These are phyloP conservation scores for Daucus carota DNA, from an alignment of 129 eudicot genomes.

Conservation along the genomic window DH1_v3.0 NC_030381.2:37229501-37230000, in stretches of 20 bases:
- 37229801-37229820: constrained; percentile 52
- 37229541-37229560: not conserved
- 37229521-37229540: not conserved
- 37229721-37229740: not conserved
- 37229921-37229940: constrained; percentile 10
- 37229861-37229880: constrained; percentile 53
- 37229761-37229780: not conserved
- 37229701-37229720: not conserved
- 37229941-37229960: not conserved
- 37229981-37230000: not conserved
- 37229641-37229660: not conserved
- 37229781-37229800: constrained; percentile 32
- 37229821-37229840: constrained; percentile 63
- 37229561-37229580: not conserved
- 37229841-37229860: constrained; percentile 43
- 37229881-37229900: constrained; percentile 50
- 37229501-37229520: not conserved
- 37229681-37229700: not conserved
- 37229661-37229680: not conserved
- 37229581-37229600: not conserved
- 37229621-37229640: not conserved
- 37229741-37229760: not conserved
- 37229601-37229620: not conserved
- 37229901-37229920: constrained; percentile 64
- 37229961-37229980: not conserved